Evolutionary conservation across 1,284 basidiomycete species (phyloP).

Genomic region (Sporisorium scitamineum): DNA sequence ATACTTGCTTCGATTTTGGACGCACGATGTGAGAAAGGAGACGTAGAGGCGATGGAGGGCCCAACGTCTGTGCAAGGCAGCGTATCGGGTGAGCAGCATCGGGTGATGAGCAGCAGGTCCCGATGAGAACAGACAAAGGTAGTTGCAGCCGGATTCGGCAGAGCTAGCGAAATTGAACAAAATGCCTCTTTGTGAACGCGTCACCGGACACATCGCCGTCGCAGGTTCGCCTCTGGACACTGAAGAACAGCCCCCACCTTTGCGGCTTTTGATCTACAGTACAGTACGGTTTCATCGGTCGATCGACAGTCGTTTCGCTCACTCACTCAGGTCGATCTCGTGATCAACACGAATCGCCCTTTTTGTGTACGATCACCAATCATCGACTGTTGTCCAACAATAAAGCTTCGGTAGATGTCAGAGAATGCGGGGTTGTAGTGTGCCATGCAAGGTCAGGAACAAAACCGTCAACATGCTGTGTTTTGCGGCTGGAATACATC

Average conservation of each 20-base stretch:
- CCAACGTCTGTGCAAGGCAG: no score
- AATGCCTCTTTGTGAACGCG: background rate
- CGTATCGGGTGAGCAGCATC: background rate
- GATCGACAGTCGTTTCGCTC: background rate
- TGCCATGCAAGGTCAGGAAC: background rate
- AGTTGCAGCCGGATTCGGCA: background rate
- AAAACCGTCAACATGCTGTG: background rate
- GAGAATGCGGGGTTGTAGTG: background rate
- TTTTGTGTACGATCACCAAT: background rate
- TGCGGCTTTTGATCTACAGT: background rate
- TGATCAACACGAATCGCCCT: background rate
- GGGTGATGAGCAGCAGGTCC: background rate
- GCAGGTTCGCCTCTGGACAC: no score
- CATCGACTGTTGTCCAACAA: background rate
- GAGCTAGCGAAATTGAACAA: background rate
- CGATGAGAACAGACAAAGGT: no score
- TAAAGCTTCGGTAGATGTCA: background rate
- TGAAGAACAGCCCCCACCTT: background rate
- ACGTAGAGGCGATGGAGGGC: no score
- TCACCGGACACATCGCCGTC: background rate
- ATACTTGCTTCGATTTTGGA: no score
- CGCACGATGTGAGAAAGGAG: no score
- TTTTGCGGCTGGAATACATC: background rate
- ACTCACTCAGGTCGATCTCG: background rate
- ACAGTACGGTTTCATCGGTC: slow-evolving; percentile 9